A percentile compares a stretch with the other conserved stretches of the same genome.
phyloP scores from a whole-genome alignment of 2,329 filamentous ascomycete genomes.

The Clathrospora elynae region DNA sequence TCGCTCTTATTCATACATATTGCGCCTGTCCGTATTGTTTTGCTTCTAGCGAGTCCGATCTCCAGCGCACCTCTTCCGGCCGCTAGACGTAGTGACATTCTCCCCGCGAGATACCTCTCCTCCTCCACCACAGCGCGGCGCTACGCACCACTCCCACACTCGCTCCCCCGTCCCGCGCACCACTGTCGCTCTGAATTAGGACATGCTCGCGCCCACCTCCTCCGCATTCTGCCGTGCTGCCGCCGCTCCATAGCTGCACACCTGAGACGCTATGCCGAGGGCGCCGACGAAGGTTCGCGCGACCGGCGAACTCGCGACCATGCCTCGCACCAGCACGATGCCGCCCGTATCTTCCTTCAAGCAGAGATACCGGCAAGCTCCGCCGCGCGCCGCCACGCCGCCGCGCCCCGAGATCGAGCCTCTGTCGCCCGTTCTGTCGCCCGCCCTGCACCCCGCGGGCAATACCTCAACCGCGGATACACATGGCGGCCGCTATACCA shows the following conservation, averaged over 20 bases:
- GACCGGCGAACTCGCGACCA: too few species aligned
- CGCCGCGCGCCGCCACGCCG: conserved; percentile 38
- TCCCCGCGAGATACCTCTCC: conserved; percentile 26
- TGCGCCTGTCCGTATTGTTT: too few species aligned
- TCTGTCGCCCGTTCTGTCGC: conserved; percentile 41
- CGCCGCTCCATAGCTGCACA: conserved; percentile 34
- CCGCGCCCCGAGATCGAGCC: conserved; percentile 45
- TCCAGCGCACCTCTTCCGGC: conserved; percentile 6
- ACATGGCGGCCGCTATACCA: conserved; percentile 15
- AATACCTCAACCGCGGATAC: conserved; percentile 15
- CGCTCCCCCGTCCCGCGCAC: conserved; percentile 25
- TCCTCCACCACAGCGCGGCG: conserved; percentile 16
- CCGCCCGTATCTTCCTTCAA: conserved; percentile 43
- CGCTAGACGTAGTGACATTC: conserved; percentile 16
- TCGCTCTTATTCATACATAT: too few species aligned
- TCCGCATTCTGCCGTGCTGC: conserved; percentile 28
- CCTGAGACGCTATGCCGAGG: conserved; percentile 32
- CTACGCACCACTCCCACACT: conserved; percentile 24
- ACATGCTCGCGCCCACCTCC: conserved; percentile 38
- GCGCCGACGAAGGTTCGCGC: too few species aligned
- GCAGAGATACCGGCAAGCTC: conserved; percentile 38
- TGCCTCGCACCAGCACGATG: conserved; percentile 31
- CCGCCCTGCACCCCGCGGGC: conserved; percentile 33
- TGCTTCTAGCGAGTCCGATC: conserved; percentile 13
- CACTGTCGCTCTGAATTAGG: conserved; percentile 27